Base-by-base conservation (phyloP, 495 filamentous ascomycete genomes). In the Cryomyces minteri region DNA sequence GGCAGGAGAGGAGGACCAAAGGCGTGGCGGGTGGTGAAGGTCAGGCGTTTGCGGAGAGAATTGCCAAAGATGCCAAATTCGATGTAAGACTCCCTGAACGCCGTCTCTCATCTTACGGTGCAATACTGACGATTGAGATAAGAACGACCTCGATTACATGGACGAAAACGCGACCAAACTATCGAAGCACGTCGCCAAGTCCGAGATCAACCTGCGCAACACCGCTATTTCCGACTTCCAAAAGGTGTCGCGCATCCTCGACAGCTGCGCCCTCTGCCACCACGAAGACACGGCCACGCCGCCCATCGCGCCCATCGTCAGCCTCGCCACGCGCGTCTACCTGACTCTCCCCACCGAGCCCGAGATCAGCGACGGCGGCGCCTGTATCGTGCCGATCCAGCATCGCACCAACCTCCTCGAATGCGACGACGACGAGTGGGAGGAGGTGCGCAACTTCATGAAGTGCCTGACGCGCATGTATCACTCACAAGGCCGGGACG, bases 401-500 rank as follows among this genome's bases (percentile, higher is more conserved):
- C 90, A 98, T 59, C 79, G 79, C 39, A 75, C 71, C 31, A 98
- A 96, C 58, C 74, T 96, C 9, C 68, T 98, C 25, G 90, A 95
- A 62, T 96, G 92, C 57, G 92, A 96, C 57, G 92, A 96, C 57
- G 92, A 96, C 55, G 90, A 98, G 60, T 98, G 92, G 90, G 90
- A 98, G 54, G 90, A 98, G 58, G 84, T 98, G 36, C 80, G 88
- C 39, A 98, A 98, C 62, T 98, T 98, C 62, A 96, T 96, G 88
- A 98, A 98, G 65, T 82, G 74, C 56, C 72, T 98, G 31, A 95
- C 79, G 2, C 77, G 88, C 41, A 76, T 93, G 75, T 96, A 96
- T 60, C 82, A 88, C 62, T 79, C 84, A 30, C 86, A 90, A 56
- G 85, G 82, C 30, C 78, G 80, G 34, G 84, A 86, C 55, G 92